Conservation (phyloP, 345 rosid species). For the Orychophragmus violaceus region DNA sequence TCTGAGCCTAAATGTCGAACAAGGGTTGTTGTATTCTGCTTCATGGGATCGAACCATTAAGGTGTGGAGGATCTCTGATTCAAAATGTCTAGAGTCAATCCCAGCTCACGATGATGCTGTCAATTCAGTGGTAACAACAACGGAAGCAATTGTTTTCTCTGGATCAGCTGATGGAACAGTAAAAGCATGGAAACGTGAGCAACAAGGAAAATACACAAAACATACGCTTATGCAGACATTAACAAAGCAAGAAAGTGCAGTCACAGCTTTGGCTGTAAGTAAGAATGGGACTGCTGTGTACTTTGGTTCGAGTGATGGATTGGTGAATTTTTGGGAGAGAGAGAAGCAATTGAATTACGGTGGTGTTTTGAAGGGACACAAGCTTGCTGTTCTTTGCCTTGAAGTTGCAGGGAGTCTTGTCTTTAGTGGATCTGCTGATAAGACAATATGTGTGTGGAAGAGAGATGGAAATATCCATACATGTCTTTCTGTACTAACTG, state of each 20-base stretch:
- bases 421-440: slow-evolving; percentile 94
- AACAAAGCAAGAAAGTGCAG: slow-evolving; percentile 83
- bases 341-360: slow-evolving; percentile 63
- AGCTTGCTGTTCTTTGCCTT: slow-evolving; percentile 82
- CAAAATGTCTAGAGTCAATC: slow-evolving; percentile 79
- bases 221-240: slow-evolving; percentile 53
- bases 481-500: slow-evolving; percentile 76
- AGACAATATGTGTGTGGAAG: slow-evolving; percentile 91
- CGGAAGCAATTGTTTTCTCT: slow-evolving; percentile 55
- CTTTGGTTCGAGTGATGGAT: slow-evolving; percentile 88
- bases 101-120: slow-evolving; percentile 94
- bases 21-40: slow-evolving; percentile 70
- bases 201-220: slow-evolving; percentile 44
- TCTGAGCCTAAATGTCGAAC: slow-evolving; percentile 60
- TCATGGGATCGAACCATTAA: slow-evolving; percentile 93
- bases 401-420: slow-evolving; percentile 63
- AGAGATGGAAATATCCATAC: slow-evolving; percentile 67
- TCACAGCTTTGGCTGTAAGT: slow-evolving; percentile 67
- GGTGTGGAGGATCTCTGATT: slow-evolving; percentile 87
- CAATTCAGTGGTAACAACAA: slow-evolving; percentile 56
- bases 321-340: slow-evolving; percentile 81
- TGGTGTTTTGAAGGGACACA: slow-evolving; percentile 79
- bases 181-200: slow-evolving; percentile 76
- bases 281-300: slow-evolving; percentile 45
- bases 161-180: slow-evolving; percentile 96